Evolutionary conservation across 495 filamentous ascomycete genomes (phyloP).

Genomic region (Neurospora sp.): DNA sequence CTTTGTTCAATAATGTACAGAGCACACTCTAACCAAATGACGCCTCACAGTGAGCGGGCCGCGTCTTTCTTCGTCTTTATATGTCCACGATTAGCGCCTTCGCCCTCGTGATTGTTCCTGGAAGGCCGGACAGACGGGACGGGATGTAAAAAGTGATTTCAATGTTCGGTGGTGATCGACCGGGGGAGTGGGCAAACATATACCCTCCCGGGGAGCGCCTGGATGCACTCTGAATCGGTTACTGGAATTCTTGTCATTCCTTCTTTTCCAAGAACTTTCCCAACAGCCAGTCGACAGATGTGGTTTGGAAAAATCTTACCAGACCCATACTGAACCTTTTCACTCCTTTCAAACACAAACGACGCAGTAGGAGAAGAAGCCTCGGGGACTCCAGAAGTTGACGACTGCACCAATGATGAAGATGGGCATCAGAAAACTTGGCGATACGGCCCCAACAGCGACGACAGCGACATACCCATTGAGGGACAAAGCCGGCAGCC

Average conservation of each 20-base stretch:
- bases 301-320: not conserved
- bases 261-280: not conserved
- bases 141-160: not conserved
- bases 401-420: not conserved
- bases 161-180: not conserved
- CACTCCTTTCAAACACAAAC: not conserved
- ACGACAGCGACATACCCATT: not conserved
- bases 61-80: not conserved
- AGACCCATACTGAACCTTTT: not conserved
- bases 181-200: not conserved
- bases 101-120: not conserved
- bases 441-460: not conserved
- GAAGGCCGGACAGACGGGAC: not conserved
- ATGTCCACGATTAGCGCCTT: not conserved
- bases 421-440: not conserved
- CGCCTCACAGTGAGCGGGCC: not conserved
- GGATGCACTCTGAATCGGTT: not conserved
- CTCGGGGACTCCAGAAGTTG: not conserved
- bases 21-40: not conserved
- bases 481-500: not conserved
- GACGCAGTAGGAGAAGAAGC: not conserved
- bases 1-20: not conserved
- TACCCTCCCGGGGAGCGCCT: not conserved
- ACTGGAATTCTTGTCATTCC: not conserved
- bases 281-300: not conserved